Percentiles rank a stretch among this genome's conserved stretches.
Evolutionary conservation across 495 filamentous ascomycete genomes (phyloP).

Genomic region (Haplographium delicatum): DNA sequence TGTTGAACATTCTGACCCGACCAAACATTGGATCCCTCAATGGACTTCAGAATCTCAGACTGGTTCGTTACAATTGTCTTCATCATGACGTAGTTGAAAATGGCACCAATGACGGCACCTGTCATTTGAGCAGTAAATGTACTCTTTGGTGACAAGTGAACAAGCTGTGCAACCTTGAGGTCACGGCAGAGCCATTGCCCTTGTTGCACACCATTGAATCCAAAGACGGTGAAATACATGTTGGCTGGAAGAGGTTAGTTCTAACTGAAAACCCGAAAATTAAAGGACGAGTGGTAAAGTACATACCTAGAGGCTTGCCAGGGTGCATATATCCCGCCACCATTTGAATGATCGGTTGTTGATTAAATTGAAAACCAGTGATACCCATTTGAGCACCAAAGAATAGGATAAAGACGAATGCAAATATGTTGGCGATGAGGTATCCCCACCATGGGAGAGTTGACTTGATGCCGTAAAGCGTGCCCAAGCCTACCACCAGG

Average conservation of each 20-base stretch:
- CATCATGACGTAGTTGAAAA: constrained; percentile 47
- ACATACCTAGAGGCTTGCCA: constrained; percentile 37
- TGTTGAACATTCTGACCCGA: constrained; percentile 42
- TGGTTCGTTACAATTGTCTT: constrained; percentile 37
- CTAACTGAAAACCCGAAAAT: too few relatives aligned
- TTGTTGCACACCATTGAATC: constrained; percentile 36
- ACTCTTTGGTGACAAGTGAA: constrained; percentile 31
- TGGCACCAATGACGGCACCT: constrained; percentile 41
- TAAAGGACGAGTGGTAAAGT: neutral
- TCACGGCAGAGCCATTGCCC: constrained; percentile 31
- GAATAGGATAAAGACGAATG: constrained; percentile 15
- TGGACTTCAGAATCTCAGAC: constrained; percentile 29
- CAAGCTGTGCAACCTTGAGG: constrained; percentile 36
- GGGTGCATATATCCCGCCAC: constrained; percentile 37
- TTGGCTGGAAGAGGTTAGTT: constrained; percentile 31
- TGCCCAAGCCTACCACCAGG: constrained; percentile 44
- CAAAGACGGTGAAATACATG: constrained; percentile 41
- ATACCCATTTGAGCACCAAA: constrained; percentile 22
- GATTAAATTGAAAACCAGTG: constrained; percentile 5
- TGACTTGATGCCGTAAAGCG: constrained; percentile 40
- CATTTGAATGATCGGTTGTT: constrained; percentile 35
- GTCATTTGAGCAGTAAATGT: constrained; percentile 43
- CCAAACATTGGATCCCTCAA: constrained; percentile 42
- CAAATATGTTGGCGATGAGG: constrained; percentile 30
- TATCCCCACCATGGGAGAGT: constrained; percentile 53